Conservation (phyloP, 2,329 filamentous ascomycete species). For the Pochonia chlamydosporia region DNA sequence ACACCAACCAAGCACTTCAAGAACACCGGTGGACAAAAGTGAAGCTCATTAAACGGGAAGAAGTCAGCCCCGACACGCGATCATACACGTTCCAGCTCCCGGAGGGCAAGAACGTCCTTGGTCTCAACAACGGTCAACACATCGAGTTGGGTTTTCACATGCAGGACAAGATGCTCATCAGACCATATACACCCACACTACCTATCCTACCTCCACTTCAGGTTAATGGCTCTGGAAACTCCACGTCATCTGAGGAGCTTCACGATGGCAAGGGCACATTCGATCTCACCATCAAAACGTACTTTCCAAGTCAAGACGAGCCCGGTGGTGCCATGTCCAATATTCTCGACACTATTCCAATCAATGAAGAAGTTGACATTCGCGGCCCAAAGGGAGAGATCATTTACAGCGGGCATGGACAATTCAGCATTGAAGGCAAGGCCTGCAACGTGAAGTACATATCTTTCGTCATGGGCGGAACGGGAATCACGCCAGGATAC, state of each 20-base stretch:
- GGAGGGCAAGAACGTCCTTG: slow-evolving; percentile 31
- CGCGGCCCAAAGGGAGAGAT: slow-evolving; percentile 47
- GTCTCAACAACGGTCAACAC: slow-evolving; percentile 45
- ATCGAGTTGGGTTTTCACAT: slow-evolving; percentile 48
- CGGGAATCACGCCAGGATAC: slow-evolving; percentile 46
- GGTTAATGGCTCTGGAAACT: neutral
- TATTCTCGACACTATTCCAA: slow-evolving; percentile 42
- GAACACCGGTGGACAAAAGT: slow-evolving; percentile 41
- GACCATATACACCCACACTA: slow-evolving; percentile 43
- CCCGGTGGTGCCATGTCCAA: slow-evolving; percentile 49
- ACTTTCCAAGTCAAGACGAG: slow-evolving; percentile 38
- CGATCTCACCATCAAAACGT: slow-evolving; percentile 44
- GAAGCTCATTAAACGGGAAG: slow-evolving; percentile 29
- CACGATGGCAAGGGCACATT: slow-evolving; percentile 40
- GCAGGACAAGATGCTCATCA: slow-evolving; percentile 42
- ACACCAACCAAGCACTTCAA: too few species aligned
- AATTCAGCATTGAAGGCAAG: slow-evolving; percentile 38
- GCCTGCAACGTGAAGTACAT: slow-evolving; percentile 35
- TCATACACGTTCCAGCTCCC: slow-evolving; percentile 41
- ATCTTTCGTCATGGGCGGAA: slow-evolving; percentile 44
- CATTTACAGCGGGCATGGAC: slow-evolving; percentile 38
- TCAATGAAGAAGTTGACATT: slow-evolving; percentile 44
- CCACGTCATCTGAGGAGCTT: too few species aligned
- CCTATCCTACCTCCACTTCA: slow-evolving; percentile 28
- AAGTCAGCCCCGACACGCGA: slow-evolving; percentile 32